A percentile compares a stretch with the other conserved stretches of the same genome.
phyloP scores from a whole-genome alignment of 139 green algal species.

The Haematococcus sp. region DNA sequence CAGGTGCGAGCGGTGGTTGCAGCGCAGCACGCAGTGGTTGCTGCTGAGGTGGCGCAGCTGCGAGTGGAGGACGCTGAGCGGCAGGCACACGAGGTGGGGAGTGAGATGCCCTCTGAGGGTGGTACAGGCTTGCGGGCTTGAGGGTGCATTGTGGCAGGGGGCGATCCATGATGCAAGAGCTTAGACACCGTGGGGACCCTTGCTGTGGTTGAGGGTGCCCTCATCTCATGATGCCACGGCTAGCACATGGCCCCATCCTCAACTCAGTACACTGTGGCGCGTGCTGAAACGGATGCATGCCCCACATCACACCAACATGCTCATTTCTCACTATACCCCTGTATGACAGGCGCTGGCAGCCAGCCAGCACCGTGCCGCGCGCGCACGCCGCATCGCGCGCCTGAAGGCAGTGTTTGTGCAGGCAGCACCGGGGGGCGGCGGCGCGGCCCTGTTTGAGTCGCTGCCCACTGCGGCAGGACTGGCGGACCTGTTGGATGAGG shows the following conservation, averaged over 20 bases:
- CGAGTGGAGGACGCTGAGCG: not conserved
- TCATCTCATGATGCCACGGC: too few relatives aligned
- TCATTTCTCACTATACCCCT: too few relatives aligned
- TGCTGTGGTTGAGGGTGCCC: too few relatives aligned
- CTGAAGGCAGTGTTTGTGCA: slow-evolving; percentile 50
- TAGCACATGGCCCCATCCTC: too few relatives aligned
- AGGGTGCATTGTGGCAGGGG: too few relatives aligned
- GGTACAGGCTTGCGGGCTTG: too few relatives aligned
- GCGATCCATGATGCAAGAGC: too few relatives aligned
- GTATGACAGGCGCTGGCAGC: slow-evolving; percentile 23
- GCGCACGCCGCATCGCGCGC: slow-evolving; percentile 42
- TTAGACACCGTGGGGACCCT: too few relatives aligned
- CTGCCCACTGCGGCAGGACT: slow-evolving; percentile 2
- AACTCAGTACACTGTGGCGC: too few relatives aligned
- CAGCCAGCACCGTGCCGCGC: slow-evolving; percentile 28
- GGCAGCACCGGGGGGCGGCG: not conserved
- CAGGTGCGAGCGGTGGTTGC: not conserved
- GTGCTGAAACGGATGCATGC: slow-evolving; percentile 11
- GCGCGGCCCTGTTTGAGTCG: not conserved
- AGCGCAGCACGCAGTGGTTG: slow-evolving; percentile 4
- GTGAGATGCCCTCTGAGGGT: too few relatives aligned
- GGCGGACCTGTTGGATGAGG: slow-evolving; percentile 23
- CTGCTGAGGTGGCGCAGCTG: slow-evolving; percentile 1
- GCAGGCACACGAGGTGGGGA: slow-evolving; percentile 1
- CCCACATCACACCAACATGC: not conserved